Conservation (phyloP, 148 eudicot species). For the Linanthus parryae region DNA sequence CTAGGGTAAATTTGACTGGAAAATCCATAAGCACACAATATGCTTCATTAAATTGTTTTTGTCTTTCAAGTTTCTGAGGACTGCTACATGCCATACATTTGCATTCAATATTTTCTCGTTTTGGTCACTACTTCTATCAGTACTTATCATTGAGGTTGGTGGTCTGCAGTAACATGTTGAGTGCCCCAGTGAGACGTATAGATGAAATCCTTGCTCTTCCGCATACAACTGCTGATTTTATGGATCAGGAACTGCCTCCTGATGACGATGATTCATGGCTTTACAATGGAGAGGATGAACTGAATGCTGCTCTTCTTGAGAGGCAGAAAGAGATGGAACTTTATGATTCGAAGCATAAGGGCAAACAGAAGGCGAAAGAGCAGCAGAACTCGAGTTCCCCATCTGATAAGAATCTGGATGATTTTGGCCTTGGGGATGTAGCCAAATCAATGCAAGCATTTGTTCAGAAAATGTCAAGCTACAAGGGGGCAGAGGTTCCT, state of each 20-base stretch:
- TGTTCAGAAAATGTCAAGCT: conserved; percentile 69
- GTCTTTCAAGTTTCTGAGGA: too few relatives aligned
- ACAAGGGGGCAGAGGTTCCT: conserved; percentile 94
- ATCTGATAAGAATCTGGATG: conserved; percentile 22
- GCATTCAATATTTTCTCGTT: background rate
- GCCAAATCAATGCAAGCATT: conserved; percentile 83
- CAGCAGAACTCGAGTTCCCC: conserved; percentile 30
- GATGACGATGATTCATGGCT: conserved; percentile 97
- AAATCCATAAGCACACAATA: too few relatives aligned
- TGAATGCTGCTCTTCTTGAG: conserved; percentile 74
- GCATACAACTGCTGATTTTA: conserved; percentile 51
- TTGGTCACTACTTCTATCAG: background rate
- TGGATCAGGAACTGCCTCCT: conserved; percentile 52
- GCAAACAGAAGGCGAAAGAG: conserved; percentile 57
- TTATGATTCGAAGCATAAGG: conserved; percentile 47
- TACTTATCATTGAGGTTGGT: conserved; percentile 2
- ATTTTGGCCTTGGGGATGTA: conserved; percentile 63
- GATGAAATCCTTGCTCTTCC: conserved; percentile 84
- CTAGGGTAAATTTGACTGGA: too few relatives aligned
- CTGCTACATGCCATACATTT: background rate
- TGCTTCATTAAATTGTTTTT: too few relatives aligned
- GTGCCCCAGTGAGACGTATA: conserved; percentile 69
- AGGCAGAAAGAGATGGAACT: conserved; percentile 83
- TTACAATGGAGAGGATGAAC: conserved; percentile 79
- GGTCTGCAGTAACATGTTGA: conserved; percentile 57